phyloP scores from a whole-genome alignment of 2,329 filamentous ascomycete genomes.

The Setomelanomma holmii region DNA sequence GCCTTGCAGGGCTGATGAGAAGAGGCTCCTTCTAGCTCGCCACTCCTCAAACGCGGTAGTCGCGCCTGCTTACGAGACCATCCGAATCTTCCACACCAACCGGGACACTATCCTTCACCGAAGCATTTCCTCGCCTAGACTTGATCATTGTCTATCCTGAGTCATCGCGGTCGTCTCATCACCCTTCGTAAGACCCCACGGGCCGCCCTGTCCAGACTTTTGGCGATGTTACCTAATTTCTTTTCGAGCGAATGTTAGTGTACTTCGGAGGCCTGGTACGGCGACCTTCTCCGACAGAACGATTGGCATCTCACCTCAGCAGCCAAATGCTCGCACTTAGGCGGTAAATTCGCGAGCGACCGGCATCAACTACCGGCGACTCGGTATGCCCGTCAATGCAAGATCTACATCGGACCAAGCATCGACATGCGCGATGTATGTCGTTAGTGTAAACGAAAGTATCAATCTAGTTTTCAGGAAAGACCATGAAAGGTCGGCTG shows the following conservation, averaged over 20 bases:
- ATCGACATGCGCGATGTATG: too few relatives aligned
- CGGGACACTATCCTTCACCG: not conserved
- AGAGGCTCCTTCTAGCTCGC: not conserved
- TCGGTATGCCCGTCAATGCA: not conserved
- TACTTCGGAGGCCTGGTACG: not conserved
- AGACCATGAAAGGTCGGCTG: too few relatives aligned
- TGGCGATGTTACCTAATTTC: not conserved
- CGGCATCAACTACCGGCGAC: not conserved
- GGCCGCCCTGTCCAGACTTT: too few relatives aligned
- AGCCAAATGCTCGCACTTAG: not conserved
- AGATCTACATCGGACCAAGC: not conserved
- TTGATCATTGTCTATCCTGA: not conserved
- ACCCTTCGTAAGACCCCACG: not conserved
- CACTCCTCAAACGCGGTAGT: not conserved
- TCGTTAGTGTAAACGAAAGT: too few relatives aligned
- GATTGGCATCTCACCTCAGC: conserved; percentile 3
- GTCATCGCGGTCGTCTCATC: not conserved
- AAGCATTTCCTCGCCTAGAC: not conserved
- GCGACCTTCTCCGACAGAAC: not conserved
- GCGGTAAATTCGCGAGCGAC: not conserved
- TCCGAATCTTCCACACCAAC: not conserved
- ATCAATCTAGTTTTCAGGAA: too few relatives aligned
- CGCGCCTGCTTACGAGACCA: not conserved
- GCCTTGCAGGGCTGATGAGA: conserved; percentile 5
- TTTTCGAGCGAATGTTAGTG: not conserved